Conservation (phyloP, 2,329 filamentous ascomycete genomes). For the Colletotrichum sublineola region DNA sequence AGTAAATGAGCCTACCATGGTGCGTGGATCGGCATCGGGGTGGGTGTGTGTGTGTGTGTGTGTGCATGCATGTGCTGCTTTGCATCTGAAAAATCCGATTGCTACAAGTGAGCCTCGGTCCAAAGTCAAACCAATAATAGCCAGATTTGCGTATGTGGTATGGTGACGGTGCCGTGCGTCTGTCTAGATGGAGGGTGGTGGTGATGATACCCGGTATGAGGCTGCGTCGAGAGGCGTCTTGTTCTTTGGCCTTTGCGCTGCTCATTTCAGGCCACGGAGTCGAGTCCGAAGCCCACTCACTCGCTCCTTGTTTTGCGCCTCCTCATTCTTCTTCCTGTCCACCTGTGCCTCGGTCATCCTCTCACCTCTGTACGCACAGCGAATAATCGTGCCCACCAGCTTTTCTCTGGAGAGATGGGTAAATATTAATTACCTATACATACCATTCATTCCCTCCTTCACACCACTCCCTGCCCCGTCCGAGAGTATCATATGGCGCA, state of each 20-base stretch:
- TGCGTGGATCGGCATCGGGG: background rate
- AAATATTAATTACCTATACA: background rate
- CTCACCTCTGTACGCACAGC: background rate
- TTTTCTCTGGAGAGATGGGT: background rate
- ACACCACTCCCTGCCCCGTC: slow-evolving; percentile 42
- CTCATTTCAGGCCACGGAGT: slow-evolving; percentile 41
- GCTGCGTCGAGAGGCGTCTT: slow-evolving; percentile 1
- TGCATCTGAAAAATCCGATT: slow-evolving; percentile 12
- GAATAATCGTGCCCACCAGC: too few species aligned
- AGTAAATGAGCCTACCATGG: slow-evolving; percentile 4
- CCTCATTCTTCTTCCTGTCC: background rate
- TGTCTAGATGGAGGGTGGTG: background rate
- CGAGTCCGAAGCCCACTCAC: slow-evolving; percentile 46
- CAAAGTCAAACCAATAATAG: slow-evolving; percentile 3
- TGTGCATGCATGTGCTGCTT: background rate
- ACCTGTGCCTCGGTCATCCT: background rate
- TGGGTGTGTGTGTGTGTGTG: background rate
- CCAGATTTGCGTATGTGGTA: background rate
- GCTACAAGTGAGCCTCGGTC: slow-evolving; percentile 9
- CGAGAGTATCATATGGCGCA: slow-evolving; percentile 12
- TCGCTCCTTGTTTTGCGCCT: slow-evolving; percentile 5
- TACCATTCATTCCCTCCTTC: slow-evolving; percentile 32
- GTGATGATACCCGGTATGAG: too few species aligned
- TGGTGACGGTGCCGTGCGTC: background rate
- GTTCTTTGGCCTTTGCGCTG: slow-evolving; percentile 20